Base-by-base conservation (phyloP, 2,329 filamentous ascomycete species). In the Talaromyces sp. region DNA sequence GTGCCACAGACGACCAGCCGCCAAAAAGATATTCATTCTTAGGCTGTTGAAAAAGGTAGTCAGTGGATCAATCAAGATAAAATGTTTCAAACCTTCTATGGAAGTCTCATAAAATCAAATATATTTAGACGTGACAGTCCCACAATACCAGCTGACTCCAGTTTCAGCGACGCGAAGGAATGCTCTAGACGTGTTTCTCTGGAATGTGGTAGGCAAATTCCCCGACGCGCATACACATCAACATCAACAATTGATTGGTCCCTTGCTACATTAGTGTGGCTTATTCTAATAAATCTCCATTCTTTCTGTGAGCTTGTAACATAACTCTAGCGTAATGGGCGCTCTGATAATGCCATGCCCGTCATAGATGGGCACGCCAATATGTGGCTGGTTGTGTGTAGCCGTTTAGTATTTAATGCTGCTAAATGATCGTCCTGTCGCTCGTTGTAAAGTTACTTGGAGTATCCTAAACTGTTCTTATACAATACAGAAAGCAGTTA, bases 191-290 rank as follows among this genome's bases (percentile, higher is more conserved):
- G 51, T 40, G 14, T 57, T 10, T 56, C 56, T 51, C 31, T 31
- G 56, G 61, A 59, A 62, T 62, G 61, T 56, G 61, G 56, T 42
- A 56, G 51, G 61, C 27, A 51, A 34, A 23, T n/a, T 44, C 57
- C 18, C 50, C 50, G 50, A 53, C 23, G 50, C 50, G 28, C 16
- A 31, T 18, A 16, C 4, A 31, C 50, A 33, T 53, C 8, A 47
- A 27, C n/a, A 4, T 18, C 23, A 47, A 12, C 8, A 10, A 9
- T 23, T 53, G 10, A 31, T 53, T 53, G 50, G 27, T n/a, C 12
- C 14, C 14, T n/a, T 30, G 3, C 7, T 30, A 12, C 2, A n/a
- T 31, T 31, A 53, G 16, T n/a, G 10, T 31, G 5, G 12, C 12
- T 31, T 53, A 16, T n/a, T n/a, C 14, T 53, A 16, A 53, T 16